Conservation (phyloP, 306 rosid species). For the Acacia melanoxylon region DNA sequence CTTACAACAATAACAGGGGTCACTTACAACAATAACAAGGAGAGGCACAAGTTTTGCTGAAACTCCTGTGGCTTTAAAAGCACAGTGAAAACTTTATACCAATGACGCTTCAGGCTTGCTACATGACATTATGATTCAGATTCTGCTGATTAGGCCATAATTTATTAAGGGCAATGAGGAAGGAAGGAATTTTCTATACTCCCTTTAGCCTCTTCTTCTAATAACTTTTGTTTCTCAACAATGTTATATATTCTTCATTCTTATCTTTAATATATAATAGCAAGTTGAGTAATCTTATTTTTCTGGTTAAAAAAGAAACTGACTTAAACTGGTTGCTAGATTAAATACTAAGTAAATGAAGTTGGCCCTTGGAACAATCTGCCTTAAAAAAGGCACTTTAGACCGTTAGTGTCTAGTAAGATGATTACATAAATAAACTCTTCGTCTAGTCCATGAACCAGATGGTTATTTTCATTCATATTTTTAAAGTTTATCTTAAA, state of each 20-base stretch:
- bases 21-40: no score
- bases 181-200: constrained; percentile 5
- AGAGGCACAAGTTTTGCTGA: background rate
- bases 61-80: background rate
- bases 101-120: constrained; percentile 6
- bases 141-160: background rate
- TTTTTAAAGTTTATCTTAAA: background rate
- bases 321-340: background rate
- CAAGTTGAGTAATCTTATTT: background rate
- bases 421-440: background rate
- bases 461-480: background rate
- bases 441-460: background rate
- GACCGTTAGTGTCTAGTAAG: background rate
- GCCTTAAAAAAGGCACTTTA: background rate
- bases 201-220: background rate
- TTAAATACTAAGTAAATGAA: background rate
- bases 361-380: background rate
- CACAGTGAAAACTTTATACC: background rate
- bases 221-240: constrained; percentile 1
- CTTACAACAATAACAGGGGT: no score
- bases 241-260: background rate
- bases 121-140: constrained; percentile 31
- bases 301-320: background rate
- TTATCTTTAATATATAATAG: background rate
- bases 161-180: background rate